Conservation (phyloP, 1,284 basidiomycete genomes). For the Sporisorium exsertum region DNA sequence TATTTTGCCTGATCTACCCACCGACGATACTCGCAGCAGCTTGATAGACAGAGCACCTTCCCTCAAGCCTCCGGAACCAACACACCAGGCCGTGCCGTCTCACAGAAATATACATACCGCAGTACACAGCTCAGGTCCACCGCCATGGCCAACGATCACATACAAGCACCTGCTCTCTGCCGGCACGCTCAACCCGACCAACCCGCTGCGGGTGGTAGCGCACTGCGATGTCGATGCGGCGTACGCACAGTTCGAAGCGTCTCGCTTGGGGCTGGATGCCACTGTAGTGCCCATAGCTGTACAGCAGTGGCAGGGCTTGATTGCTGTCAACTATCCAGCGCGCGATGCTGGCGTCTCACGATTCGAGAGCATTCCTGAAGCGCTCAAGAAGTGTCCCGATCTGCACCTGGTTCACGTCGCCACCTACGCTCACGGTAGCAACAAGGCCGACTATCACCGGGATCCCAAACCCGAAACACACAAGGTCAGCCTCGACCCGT, state of each 20-base stretch:
- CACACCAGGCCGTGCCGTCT: slow-evolving; percentile 19
- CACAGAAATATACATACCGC: slow-evolving; percentile 47
- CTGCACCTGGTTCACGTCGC: slow-evolving; percentile 90
- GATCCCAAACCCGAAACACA: slow-evolving; percentile 84
- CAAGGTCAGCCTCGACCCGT: slow-evolving; percentile 95
- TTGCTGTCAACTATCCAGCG: slow-evolving; percentile 96
- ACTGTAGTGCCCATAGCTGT: slow-evolving; percentile 83
- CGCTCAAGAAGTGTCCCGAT: slow-evolving; percentile 85
- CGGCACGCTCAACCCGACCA: slow-evolving; percentile 63
- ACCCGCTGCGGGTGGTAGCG: slow-evolving; percentile 75
- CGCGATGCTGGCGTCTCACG: slow-evolving; percentile 88
- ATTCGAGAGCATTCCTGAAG: slow-evolving; percentile 57
- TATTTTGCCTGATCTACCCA: slow-evolving; percentile 17
- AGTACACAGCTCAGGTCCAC: slow-evolving; percentile 32
- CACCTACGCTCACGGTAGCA: slow-evolving; percentile 76
- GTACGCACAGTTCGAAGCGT: slow-evolving; percentile 81
- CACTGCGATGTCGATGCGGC: slow-evolving; percentile 78
- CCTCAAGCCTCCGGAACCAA: slow-evolving; percentile 30
- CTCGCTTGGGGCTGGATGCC: slow-evolving; percentile 80
- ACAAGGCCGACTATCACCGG: slow-evolving; percentile 85
- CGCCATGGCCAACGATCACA: slow-evolving; percentile 53
- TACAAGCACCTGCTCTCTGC: slow-evolving; percentile 62
- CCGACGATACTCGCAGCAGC: slow-evolving; percentile 22
- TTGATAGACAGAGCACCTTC: slow-evolving; percentile 36
- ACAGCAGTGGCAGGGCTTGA: slow-evolving; percentile 86